phyloP scores from a whole-genome alignment of 2,329 filamentous ascomycete genomes.

The Aspergillus vadensis region DNA sequence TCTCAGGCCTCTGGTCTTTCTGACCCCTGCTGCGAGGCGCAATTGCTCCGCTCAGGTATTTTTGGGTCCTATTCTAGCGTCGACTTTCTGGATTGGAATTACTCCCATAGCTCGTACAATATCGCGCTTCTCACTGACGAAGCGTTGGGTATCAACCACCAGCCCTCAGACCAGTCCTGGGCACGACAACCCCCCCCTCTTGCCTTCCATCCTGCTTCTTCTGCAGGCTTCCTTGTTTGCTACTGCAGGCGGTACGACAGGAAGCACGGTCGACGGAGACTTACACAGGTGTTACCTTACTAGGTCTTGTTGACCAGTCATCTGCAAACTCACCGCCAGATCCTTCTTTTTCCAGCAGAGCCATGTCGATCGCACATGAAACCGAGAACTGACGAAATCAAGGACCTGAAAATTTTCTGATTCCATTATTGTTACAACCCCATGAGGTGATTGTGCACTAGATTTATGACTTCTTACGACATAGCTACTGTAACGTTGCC shows the following conservation, averaged over 20 bases:
- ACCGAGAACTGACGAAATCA: not conserved
- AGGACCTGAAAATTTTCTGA: not conserved
- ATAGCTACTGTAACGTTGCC: not conserved
- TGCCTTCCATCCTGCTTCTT: not conserved
- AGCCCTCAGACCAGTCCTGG: not conserved
- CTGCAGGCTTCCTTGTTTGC: not conserved
- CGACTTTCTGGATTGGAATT: not conserved
- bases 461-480: conserved; percentile 11
- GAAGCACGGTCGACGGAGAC: not conserved
- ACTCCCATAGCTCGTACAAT: not conserved
- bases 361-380: conserved; percentile 5
- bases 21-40: not conserved
- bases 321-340: conserved; percentile 14
- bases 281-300: not conserved
- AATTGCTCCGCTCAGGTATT: not conserved
- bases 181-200: not conserved
- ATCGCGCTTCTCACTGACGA: not conserved
- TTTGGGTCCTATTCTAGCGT: not conserved
- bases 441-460: conserved; percentile 18
- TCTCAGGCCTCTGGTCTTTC: not conserved
- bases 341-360: not conserved
- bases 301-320: conserved; percentile 3
- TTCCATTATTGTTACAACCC: not conserved
- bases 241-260: not conserved
- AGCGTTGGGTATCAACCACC: not conserved